Evolutionary conservation across 352 stramenopile species (phyloP).

Genomic region (Pseudoperonospora humuli): DNA sequence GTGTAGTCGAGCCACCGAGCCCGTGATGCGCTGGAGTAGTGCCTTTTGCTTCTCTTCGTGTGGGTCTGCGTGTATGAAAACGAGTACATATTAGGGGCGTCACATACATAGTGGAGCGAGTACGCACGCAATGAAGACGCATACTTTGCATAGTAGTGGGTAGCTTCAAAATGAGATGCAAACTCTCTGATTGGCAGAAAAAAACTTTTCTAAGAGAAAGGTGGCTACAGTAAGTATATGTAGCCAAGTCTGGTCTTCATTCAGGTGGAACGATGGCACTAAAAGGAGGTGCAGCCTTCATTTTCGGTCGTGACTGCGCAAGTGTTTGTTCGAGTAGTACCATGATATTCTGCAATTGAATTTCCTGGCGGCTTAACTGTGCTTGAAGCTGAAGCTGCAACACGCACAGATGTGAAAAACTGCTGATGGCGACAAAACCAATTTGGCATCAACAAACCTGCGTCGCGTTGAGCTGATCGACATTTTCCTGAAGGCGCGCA

Average conservation of each 20-base stretch:
- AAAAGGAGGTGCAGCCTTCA: slow-evolving; percentile 31
- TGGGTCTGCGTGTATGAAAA: slow-evolving; percentile 36
- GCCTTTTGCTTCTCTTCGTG: slow-evolving; percentile 87
- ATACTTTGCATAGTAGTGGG: slow-evolving; percentile 20
- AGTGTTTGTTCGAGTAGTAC: slow-evolving; percentile 30
- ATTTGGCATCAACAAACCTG: slow-evolving; percentile 27
- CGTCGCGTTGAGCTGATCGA: slow-evolving; percentile 42
- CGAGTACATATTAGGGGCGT: slow-evolving; percentile 3
- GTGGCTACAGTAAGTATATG: slow-evolving; percentile 10
- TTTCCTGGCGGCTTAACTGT: slow-evolving; percentile 48
- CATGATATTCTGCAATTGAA: slow-evolving; percentile 48
- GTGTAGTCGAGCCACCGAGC: slow-evolving; percentile 67
- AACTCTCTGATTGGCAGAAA: slow-evolving; percentile 6
- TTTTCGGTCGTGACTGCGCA: slow-evolving; percentile 1
- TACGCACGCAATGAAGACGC: too few relatives aligned
- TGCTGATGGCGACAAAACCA: background rate
- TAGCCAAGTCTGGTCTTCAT: slow-evolving; percentile 10
- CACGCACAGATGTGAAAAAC: too few relatives aligned
- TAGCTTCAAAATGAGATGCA: slow-evolving; percentile 1
- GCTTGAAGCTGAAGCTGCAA: slow-evolving; percentile 41
- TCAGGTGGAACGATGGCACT: slow-evolving; percentile 38
- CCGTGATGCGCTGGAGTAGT: slow-evolving; percentile 67
- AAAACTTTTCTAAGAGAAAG: slow-evolving; percentile 6
- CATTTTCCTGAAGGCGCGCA: slow-evolving; percentile 39
- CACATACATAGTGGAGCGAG: background rate